Conservation (phyloP, 2,329 filamentous ascomycete genomes). For the Hirsutella thompsonii region DNA sequence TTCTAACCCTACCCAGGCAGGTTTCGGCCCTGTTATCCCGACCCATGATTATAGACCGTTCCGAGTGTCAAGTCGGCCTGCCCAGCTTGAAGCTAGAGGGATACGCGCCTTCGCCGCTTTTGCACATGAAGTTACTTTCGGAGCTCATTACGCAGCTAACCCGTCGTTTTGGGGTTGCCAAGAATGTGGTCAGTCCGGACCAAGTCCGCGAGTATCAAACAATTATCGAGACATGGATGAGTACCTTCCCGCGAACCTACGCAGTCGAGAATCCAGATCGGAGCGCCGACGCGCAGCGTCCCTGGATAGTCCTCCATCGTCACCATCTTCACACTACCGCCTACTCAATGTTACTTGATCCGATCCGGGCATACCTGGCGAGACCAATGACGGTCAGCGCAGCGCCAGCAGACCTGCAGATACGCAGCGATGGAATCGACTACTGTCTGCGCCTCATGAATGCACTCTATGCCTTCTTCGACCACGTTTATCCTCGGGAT, state of each 20-base stretch:
- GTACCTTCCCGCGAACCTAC: slow-evolving; percentile 27
- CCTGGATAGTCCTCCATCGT: slow-evolving; percentile 32
- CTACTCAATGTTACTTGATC: slow-evolving; percentile 30
- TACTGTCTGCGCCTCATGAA: slow-evolving; percentile 28
- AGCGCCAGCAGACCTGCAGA: slow-evolving; percentile 18
- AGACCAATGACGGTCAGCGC: slow-evolving; percentile 16
- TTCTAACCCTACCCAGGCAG: slow-evolving; percentile 14
- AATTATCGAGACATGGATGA: slow-evolving; percentile 28
- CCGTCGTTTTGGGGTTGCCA: slow-evolving; percentile 16
- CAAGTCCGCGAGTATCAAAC: slow-evolving; percentile 19
- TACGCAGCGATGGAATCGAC: slow-evolving; percentile 28
- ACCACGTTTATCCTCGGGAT: slow-evolving; percentile 29
- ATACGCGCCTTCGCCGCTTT: slow-evolving; percentile 16
- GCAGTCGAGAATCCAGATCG: slow-evolving; percentile 25
- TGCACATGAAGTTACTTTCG: slow-evolving; percentile 23
- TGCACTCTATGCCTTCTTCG: slow-evolving; percentile 26
- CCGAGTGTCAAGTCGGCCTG: slow-evolving; percentile 17
- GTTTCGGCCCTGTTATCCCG: slow-evolving; percentile 19
- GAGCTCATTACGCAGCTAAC: slow-evolving; percentile 17
- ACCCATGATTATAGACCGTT: slow-evolving; percentile 21
- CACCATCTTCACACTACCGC: slow-evolving; percentile 29
- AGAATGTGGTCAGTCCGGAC: slow-evolving; percentile 12
- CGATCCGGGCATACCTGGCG: slow-evolving; percentile 32
- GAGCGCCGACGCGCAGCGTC: slow-evolving; percentile 23
- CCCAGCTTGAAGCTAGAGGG: slow-evolving; percentile 20